Conservation (phyloP, 768 basidiomycete species). For the Boletus pseudopeckii region DNA sequence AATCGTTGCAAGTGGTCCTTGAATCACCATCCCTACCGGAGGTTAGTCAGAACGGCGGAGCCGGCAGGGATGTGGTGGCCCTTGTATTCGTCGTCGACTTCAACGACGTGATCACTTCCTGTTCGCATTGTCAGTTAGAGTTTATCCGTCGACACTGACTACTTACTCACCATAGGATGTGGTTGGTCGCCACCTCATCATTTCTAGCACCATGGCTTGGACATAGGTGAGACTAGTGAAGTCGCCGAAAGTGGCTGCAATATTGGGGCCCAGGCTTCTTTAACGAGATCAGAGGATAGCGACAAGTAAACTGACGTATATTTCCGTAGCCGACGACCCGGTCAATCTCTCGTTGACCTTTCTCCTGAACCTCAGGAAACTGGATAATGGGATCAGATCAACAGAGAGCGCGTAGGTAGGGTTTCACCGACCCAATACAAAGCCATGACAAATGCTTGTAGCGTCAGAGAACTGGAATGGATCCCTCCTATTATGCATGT, state of each 20-base stretch:
- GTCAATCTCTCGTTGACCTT: slow-evolving; percentile 3
- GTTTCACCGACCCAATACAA: background rate
- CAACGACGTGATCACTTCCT: slow-evolving; percentile 1
- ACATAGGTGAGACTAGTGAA: slow-evolving; percentile 1
- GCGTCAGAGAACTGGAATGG: slow-evolving; percentile 2
- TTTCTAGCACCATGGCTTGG: slow-evolving; percentile 5
- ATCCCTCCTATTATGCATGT: background rate
- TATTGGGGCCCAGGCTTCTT: background rate
- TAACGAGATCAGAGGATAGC: background rate
- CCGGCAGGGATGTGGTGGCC: slow-evolving; percentile 1
- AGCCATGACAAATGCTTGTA: background rate
- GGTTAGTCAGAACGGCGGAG: background rate
- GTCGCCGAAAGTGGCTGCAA: slow-evolving; percentile 1
- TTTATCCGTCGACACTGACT: no score
- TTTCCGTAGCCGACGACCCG: background rate
- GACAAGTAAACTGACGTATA: background rate
- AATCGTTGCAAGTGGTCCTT: background rate
- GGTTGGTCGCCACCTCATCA: slow-evolving; percentile 6
- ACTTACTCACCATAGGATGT: background rate
- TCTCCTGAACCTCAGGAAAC: slow-evolving; percentile 2
- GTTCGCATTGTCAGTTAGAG: background rate
- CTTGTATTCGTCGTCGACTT: slow-evolving; percentile 3
- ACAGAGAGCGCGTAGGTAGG: background rate
- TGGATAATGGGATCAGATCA: background rate
- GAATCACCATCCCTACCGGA: background rate